Evolutionary conservation across 1,284 basidiomycete species (phyloP), one percentile per base, ranked within the genome.

Genomic region (Tremellales sp.): DNA sequence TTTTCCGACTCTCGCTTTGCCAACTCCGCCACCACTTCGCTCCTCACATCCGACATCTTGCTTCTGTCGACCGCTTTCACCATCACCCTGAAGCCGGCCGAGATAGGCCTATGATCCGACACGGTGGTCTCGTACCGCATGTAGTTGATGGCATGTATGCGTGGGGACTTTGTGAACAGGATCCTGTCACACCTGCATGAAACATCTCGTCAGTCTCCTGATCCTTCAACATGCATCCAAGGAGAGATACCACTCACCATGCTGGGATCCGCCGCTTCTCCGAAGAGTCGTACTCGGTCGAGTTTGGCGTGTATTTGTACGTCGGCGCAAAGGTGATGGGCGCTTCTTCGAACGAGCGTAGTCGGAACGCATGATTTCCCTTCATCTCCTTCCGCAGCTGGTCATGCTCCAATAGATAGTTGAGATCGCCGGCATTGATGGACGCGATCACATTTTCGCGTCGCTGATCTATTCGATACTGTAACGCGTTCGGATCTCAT

Each of bases 381-480:
- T 82, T 82, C 77, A 97, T 84, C 68, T 97, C 89, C 57, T 89
- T 90, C 12, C 81, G 75, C 1, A 98, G 81, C 65, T 98, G 94
- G 71, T 99, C 95, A 62, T 92, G 84, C 14, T 76, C 67, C 12
- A 86, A 71, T 1, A 98, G 79, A 26, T 75, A 74, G 0, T 77
- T 73, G 16, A 84, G 73, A 35, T 93, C 85, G 27, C 81, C 79
- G 0, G 80, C 73, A 9, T 80, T 73, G 43, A 95, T 77, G 31
- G 83, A 79, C 0, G 81, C 73, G 31, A 92, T 72, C 49, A 92
- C 86, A 8, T 81, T 78, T 13, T 95, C 90, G 19, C 93, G 79
- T 1, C 87, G 81, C 60, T 87, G 82, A 66, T 97, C 93, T 55
- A 98, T 89, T 16, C 94, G 88, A 65, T 97, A 97, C 74, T 93